These are phyloP conservation scores for Hyaloperonospora arabidopsidis DNA, from an alignment of 352 stramenopile species.

Conservation along the genomic window DNA sequence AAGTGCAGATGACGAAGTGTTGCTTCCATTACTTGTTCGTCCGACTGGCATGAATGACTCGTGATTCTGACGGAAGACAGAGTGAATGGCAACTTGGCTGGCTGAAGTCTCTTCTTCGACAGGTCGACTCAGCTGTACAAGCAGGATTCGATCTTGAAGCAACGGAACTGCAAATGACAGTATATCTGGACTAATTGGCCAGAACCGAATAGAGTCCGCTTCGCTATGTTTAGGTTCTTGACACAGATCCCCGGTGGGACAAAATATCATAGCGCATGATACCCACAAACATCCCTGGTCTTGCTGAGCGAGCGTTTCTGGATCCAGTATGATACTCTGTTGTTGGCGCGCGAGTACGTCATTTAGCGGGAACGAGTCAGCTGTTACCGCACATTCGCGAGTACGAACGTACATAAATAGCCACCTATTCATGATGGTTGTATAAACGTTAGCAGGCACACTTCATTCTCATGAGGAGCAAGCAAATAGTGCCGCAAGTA, in stretches of 20 bases:
- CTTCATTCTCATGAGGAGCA: not conserved
- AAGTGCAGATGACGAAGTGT: slow-evolving; percentile 11
- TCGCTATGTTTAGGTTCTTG: slow-evolving; percentile 1
- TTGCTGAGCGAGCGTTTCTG: slow-evolving; percentile 20
- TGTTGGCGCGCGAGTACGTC: slow-evolving; percentile 10
- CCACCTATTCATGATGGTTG: slow-evolving; percentile 15
- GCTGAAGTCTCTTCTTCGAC: slow-evolving; percentile 25
- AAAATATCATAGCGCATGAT: slow-evolving; percentile 41
- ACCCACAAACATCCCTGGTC: slow-evolving; percentile 25
- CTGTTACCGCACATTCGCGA: slow-evolving; percentile 20
- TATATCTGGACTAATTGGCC: not conserved
- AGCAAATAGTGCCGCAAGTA: slow-evolving; percentile 1
- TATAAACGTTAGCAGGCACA: slow-evolving; percentile 3
- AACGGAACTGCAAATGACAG: slow-evolving; percentile 33
- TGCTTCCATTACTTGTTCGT: slow-evolving; percentile 3
- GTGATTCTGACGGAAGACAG: slow-evolving; percentile 36
- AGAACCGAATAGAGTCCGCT: not conserved
- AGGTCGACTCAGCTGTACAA: slow-evolving; percentile 32
- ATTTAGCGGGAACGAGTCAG: slow-evolving; percentile 32
- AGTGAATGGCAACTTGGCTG: slow-evolving; percentile 31
- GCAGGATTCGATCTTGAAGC: slow-evolving; percentile 25
- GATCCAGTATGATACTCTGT: slow-evolving; percentile 27
- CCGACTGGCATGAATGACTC: slow-evolving; percentile 18
- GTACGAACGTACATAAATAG: slow-evolving; percentile 33
- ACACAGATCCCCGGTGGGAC: slow-evolving; percentile 5